Evolutionary conservation across 345 rosid species (phyloP).

Genomic region (Abelmoschus esculentus): DNA sequence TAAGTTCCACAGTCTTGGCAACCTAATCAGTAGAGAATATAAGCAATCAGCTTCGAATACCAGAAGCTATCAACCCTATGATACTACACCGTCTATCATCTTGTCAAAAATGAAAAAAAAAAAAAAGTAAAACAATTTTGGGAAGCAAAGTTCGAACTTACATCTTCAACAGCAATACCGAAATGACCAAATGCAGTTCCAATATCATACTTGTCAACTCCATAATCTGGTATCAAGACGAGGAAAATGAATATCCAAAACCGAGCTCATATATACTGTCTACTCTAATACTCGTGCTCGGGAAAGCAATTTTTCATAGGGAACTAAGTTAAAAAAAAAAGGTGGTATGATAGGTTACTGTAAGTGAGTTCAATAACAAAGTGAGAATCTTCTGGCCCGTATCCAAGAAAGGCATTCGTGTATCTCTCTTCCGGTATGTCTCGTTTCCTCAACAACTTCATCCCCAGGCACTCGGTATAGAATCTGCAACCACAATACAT

Average conservation of each 20-base stretch:
- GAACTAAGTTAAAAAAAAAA: background rate
- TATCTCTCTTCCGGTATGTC: constrained; percentile 98
- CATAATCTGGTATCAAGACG: constrained; percentile 58
- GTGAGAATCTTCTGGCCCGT: constrained; percentile 95
- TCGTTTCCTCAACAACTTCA: constrained; percentile 93
- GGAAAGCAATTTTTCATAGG: background rate
- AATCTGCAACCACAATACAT: constrained; percentile 40
- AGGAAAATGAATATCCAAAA: background rate
- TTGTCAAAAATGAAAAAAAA: background rate
- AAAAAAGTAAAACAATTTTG: background rate
- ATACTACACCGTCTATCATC: background rate
- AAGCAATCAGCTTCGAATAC: background rate
- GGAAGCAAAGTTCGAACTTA: constrained; percentile 28
- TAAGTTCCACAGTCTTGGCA: constrained; percentile 80
- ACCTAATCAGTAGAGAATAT: constrained; percentile 34
- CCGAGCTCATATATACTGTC: background rate
- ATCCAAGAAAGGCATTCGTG: constrained; percentile 94
- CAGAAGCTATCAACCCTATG: background rate
- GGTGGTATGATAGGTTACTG: constrained; percentile 37
- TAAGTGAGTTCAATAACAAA: constrained; percentile 92
- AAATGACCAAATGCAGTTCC: constrained; percentile 96
- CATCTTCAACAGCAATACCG: constrained; percentile 93
- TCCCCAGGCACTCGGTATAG: constrained; percentile 94
- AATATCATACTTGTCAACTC: constrained; percentile 84
- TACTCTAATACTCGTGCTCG: background rate